Evolutionary conservation across 192 early-diverging fungal genomes (phyloP).

Genomic region (Cladochytrium replicatum): DNA sequence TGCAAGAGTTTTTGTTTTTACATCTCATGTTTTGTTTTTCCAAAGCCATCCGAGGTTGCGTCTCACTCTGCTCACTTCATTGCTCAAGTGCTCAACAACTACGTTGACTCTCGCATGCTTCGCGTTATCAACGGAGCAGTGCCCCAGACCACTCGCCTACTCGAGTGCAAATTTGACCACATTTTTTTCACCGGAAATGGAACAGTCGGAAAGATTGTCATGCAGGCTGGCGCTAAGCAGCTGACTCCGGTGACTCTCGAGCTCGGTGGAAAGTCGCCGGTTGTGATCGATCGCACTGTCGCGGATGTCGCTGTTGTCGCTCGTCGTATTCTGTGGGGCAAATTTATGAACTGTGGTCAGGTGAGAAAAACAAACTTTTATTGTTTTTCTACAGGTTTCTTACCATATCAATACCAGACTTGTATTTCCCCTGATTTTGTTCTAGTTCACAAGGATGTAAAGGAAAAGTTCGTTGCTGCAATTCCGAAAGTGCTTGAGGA

Average conservation of each 20-base stretch:
- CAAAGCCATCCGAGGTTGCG: constrained; percentile 70
- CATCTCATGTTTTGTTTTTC: no score
- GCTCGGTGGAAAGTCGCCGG: constrained; percentile 85
- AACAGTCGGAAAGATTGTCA: constrained; percentile 69
- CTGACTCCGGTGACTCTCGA: constrained; percentile 85
- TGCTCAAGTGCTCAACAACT: constrained; percentile 55
- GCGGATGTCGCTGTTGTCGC: constrained; percentile 53
- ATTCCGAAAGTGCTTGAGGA: constrained; percentile 24
- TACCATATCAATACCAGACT: constrained; percentile 27
- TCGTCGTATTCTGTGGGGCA: constrained; percentile 69
- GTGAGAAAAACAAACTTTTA: constrained; percentile 24
- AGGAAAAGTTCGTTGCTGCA: constrained; percentile 46
- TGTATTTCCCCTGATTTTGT: constrained; percentile 86
- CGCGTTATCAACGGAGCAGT: constrained; percentile 68
- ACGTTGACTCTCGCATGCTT: constrained; percentile 57
- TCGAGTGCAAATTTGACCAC: constrained; percentile 76
- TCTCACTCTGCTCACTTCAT: constrained; percentile 52
- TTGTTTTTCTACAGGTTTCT: neutral
- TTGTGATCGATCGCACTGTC: constrained; percentile 38
- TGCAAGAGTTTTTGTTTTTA: no score
- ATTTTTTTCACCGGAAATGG: constrained; percentile 89
- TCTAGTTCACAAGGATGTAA: constrained; percentile 49
- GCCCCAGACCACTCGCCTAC: constrained; percentile 59
- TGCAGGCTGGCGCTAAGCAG: constrained; percentile 72
- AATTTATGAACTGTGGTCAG: constrained; percentile 82